Percentiles rank a stretch among this genome's conserved stretches.
These are phyloP conservation scores for Circinella umbellata DNA, from an alignment of 371 early-diverging fungal genomes.

Conservation along the genomic window DNA sequence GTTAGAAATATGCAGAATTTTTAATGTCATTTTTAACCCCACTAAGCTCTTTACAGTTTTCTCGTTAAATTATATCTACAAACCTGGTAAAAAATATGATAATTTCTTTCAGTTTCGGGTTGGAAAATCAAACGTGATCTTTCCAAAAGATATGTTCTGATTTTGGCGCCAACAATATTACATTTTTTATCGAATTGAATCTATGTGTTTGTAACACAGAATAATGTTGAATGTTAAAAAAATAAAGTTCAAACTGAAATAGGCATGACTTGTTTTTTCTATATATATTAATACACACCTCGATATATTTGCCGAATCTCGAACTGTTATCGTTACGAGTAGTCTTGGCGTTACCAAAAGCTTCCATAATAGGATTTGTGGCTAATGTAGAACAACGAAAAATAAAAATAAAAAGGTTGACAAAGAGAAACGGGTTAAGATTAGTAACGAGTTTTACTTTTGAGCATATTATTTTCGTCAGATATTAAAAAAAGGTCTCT, in stretches of 20 bases:
- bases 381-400: constrained; percentile 38
- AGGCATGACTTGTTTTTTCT: not conserved
- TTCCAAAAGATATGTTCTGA: constrained; percentile 98
- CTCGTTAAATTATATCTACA: too few species aligned
- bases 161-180: constrained; percentile 93
- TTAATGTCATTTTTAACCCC: too few species aligned
- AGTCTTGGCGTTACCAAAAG: constrained; percentile 99
- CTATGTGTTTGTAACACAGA: constrained; percentile 12
- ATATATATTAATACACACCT: constrained; percentile 43
- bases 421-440: not conserved
- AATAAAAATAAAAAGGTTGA: not conserved
- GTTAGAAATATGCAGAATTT: too few species aligned
- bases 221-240: not conserved
- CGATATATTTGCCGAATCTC: constrained; percentile 99
- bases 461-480: not conserved
- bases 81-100: constrained; percentile 98
- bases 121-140: constrained; percentile 97
- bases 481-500: not conserved
- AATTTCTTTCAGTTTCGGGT: constrained; percentile 94
- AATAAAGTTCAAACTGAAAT: too few species aligned
- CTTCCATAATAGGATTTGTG: constrained; percentile 99
- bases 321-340: constrained; percentile 98
- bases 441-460: not conserved
- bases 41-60: too few species aligned
- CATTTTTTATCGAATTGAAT: constrained; percentile 81